A percentile compares a stretch with the other conserved stretches of the same genome.
Evolutionary conservation across 768 basidiomycete species (phyloP).

Genomic region (Collybia nuda): DNA sequence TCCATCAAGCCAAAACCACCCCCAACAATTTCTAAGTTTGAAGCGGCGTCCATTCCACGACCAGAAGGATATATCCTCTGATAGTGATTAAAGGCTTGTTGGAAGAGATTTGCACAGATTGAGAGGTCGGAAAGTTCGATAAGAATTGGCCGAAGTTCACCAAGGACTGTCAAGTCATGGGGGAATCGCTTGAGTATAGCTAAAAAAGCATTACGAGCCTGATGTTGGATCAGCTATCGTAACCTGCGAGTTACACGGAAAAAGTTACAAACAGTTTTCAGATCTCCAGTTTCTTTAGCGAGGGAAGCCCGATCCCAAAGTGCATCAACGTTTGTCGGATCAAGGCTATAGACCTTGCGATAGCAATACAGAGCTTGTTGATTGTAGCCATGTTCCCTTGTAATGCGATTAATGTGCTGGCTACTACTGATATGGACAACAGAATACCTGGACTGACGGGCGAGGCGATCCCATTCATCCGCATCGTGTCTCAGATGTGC

Average conservation of each 20-base stretch:
- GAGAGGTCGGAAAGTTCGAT: conserved; percentile 69
- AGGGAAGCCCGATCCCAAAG: conserved; percentile 88
- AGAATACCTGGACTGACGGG: conserved; percentile 65
- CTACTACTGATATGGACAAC: neutral
- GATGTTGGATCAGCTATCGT: neutral
- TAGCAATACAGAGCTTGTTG: conserved; percentile 94
- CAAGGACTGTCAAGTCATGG: conserved; percentile 76
- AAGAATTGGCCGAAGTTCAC: conserved; percentile 75
- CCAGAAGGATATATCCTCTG: conserved; percentile 47
- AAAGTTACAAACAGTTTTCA: conserved; percentile 51
- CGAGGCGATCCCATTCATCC: conserved; percentile 87
- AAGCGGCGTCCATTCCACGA: conserved; percentile 26
- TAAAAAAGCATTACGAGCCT: conserved; percentile 66
- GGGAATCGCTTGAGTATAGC: conserved; percentile 75
- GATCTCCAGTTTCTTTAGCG: conserved; percentile 72
- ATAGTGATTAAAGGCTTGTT: conserved; percentile 73
- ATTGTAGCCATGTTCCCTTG: conserved; percentile 65
- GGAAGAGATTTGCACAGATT: conserved; percentile 66
- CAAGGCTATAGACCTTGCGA: conserved; percentile 74
- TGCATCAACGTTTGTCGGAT: conserved; percentile 81
- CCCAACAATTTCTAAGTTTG: conserved; percentile 31
- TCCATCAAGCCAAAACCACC: conserved; percentile 65
- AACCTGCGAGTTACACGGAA: neutral
- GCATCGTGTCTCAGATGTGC: conserved; percentile 84
- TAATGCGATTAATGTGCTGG: neutral